phyloP scores from a whole-genome alignment of 345 rosid species.

The Salix viminalis region DNA sequence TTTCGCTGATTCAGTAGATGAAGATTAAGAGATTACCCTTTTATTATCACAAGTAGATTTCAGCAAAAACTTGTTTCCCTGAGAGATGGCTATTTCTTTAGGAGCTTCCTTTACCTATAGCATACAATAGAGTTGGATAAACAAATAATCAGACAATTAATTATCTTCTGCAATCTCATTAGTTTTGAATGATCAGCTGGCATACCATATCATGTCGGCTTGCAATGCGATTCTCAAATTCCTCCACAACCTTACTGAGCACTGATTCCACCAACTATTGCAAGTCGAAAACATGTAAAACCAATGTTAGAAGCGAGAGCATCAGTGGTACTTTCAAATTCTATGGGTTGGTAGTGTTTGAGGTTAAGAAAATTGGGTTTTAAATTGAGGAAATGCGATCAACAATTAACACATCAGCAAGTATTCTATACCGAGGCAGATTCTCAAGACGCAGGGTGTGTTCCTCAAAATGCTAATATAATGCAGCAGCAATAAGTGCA shows the following conservation, averaged over 20 bases:
- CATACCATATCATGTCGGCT: slow-evolving; percentile 63
- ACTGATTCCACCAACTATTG: slow-evolving; percentile 85
- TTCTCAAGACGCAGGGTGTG: not conserved
- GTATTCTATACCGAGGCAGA: not conserved
- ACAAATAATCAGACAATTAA: not conserved
- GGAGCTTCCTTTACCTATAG: slow-evolving; percentile 45
- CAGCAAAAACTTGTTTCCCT: slow-evolving; percentile 39
- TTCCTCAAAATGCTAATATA: not conserved
- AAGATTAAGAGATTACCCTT: slow-evolving; percentile 44
- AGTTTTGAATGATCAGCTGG: slow-evolving; percentile 14
- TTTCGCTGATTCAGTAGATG: slow-evolving; percentile 8
- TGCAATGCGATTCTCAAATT: slow-evolving; percentile 76
- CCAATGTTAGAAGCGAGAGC: slow-evolving; percentile 8
- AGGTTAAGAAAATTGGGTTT: not conserved
- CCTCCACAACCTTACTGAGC: slow-evolving; percentile 75
- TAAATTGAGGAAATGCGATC: not conserved
- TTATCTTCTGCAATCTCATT: slow-evolving; percentile 7
- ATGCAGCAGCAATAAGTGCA: not conserved
- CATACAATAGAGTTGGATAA: slow-evolving; percentile 13
- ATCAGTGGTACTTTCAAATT: not conserved
- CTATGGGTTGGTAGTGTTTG: not conserved
- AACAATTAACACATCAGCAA: not conserved
- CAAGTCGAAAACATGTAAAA: slow-evolving; percentile 17
- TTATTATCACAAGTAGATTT: slow-evolving; percentile 42
- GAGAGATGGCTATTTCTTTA: slow-evolving; percentile 39